Evolutionary conservation across 495 filamentous ascomycete genomes (phyloP).

Genomic region (Podospora tetraspora): DNA sequence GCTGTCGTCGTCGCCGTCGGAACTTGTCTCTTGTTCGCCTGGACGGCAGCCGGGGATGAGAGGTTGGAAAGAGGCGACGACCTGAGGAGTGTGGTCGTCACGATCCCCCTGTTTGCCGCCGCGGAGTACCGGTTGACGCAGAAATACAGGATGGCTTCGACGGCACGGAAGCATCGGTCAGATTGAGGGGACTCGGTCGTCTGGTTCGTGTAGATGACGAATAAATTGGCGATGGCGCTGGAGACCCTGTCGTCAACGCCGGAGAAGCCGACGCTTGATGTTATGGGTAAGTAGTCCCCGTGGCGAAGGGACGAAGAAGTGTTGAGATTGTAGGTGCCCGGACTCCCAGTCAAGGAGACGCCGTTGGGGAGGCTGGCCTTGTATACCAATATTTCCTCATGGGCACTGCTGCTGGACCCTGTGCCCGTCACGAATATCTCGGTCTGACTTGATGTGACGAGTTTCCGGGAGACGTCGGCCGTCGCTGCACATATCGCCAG

Average conservation of each 20-base stretch:
- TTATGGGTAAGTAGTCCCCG: slow-evolving; percentile 16
- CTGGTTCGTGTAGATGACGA: slow-evolving; percentile 25
- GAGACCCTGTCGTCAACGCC: slow-evolving; percentile 10
- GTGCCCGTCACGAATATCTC: not conserved
- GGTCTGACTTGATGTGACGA: slow-evolving; percentile 19
- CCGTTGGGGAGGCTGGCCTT: slow-evolving; percentile 26
- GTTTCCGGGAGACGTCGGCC: slow-evolving; percentile 32
- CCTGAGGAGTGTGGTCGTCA: slow-evolving; percentile 17
- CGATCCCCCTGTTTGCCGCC: slow-evolving; percentile 9
- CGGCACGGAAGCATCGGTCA: slow-evolving; percentile 21
- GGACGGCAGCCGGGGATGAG: not conserved
- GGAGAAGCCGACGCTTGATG: slow-evolving; percentile 21
- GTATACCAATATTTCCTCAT: slow-evolving; percentile 3
- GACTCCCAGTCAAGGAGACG: slow-evolving; percentile 17
- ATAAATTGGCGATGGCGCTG: slow-evolving; percentile 24
- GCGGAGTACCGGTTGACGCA: slow-evolving; percentile 29
- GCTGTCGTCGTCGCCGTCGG: not conserved
- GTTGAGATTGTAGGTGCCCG: slow-evolving; percentile 22
- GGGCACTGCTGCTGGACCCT: not conserved
- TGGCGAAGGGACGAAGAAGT: slow-evolving; percentile 12
- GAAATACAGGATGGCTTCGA: slow-evolving; percentile 26
- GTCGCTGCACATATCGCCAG: slow-evolving; percentile 42
- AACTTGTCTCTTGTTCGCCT: not conserved
- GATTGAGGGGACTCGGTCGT: not conserved
- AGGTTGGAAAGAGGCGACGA: slow-evolving; percentile 12